Evolutionary conservation across 805 yeast species (phyloP).

Genomic region (Cyberlindnera nakhonratchasimensis): DNA sequence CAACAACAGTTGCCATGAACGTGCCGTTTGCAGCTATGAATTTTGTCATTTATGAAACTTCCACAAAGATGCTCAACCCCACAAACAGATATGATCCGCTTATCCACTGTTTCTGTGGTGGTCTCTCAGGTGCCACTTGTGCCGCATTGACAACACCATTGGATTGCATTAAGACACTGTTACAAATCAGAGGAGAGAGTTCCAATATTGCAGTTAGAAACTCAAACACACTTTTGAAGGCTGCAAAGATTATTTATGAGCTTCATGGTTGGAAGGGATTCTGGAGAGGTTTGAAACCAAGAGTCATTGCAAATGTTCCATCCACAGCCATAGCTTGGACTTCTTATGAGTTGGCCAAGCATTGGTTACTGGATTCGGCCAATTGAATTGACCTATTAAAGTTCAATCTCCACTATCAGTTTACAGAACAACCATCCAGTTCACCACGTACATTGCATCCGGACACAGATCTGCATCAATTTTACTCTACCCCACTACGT

Average conservation of each 20-base stretch:
- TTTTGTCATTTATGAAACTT: conserved; percentile 86
- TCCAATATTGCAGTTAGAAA: conserved; percentile 45
- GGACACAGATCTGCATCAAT: too few species aligned
- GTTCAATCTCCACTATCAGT: too few species aligned
- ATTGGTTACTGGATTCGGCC: conserved; percentile 28
- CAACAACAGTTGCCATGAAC: conserved; percentile 87
- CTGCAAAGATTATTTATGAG: conserved; percentile 62
- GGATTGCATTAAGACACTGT: conserved; percentile 87
- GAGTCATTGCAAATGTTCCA: conserved; percentile 90
- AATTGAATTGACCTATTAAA: too few species aligned
- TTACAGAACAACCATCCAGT: not conserved
- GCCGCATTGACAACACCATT: conserved; percentile 94
- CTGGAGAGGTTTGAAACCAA: conserved; percentile 80
- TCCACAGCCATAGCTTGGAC: conserved; percentile 98
- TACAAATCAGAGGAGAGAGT: conserved; percentile 71
- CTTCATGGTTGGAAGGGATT: conserved; percentile 67
- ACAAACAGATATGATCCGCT: conserved; percentile 77
- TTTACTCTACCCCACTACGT: too few species aligned
- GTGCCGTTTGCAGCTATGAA: conserved; percentile 94
- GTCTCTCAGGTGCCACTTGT: conserved; percentile 90
- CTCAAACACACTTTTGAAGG: conserved; percentile 66
- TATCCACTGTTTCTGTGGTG: conserved; percentile 89
- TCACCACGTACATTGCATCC: not conserved
- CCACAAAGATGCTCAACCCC: conserved; percentile 79
- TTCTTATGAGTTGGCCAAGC: conserved; percentile 93